Conservation (phyloP, 192 early-diverging fungal species). For the Obelidium mucronatum region DNA sequence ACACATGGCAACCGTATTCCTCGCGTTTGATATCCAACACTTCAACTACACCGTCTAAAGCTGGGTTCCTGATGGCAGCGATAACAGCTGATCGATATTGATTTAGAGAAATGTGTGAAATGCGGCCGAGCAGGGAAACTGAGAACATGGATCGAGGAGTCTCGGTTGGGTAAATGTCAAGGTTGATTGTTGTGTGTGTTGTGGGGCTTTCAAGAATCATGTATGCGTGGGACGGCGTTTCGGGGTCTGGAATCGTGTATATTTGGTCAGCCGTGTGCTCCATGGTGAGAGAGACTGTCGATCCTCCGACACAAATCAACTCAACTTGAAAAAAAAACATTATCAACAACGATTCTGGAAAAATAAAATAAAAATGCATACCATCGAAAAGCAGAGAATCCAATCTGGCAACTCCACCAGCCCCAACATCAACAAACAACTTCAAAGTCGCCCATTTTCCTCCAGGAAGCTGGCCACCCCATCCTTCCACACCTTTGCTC, state of each 20-base stretch:
- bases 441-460: conserved; percentile 25
- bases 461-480: not conserved
- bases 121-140: not conserved
- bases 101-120: not conserved
- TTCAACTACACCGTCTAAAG: not conserved
- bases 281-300: conserved; percentile 20
- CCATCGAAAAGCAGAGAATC: conserved; percentile 29
- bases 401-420: conserved; percentile 14
- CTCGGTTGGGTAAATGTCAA: conserved; percentile 4
- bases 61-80: not conserved
- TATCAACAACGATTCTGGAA: not conserved
- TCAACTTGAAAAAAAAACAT: conserved; percentile 4
- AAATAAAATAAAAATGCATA: not conserved
- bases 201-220: conserved; percentile 18
- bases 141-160: not conserved
- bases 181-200: not conserved
- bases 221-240: not conserved
- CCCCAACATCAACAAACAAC: conserved; percentile 24
- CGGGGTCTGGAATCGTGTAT: conserved; percentile 18
- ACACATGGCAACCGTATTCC: conserved; percentile 3
- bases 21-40: not conserved
- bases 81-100: conserved; percentile 15
- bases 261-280: conserved; percentile 35
- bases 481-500: not conserved
- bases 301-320: conserved; percentile 6